Percentiles rank a stretch among this genome's conserved stretches.
Conservation (phyloP, 1,284 basidiomycete genomes). For the Mycena citricolor region DNA sequence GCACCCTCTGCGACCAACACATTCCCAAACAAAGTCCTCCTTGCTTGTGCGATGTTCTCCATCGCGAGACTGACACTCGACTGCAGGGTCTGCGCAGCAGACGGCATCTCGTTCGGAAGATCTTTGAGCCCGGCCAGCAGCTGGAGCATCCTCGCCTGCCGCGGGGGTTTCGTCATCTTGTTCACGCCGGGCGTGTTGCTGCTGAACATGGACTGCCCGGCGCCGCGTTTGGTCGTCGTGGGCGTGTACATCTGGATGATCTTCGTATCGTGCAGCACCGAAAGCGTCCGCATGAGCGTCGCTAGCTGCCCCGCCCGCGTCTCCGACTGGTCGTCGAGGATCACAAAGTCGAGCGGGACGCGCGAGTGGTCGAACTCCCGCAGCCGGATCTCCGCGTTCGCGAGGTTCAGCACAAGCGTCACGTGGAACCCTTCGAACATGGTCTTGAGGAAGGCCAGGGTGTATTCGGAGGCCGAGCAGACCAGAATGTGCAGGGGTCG, state of each 20-base stretch:
- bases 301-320: conserved; percentile 52
- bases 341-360: conserved; percentile 55
- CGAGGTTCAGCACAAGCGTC: conserved; percentile 40
- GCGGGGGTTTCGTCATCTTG: conserved; percentile 69
- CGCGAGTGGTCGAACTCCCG: conserved; percentile 33
- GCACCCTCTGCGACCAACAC: conserved; percentile 69
- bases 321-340: conserved; percentile 67
- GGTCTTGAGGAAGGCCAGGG: conserved; percentile 51
- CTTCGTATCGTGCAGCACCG: conserved; percentile 52
- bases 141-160: conserved; percentile 58
- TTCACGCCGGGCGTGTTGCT: conserved; percentile 55
- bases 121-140: conserved; percentile 60
- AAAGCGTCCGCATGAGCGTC: conserved; percentile 43
- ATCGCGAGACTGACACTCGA: conserved; percentile 41
- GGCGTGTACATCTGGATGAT: conserved; percentile 71
- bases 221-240: conserved; percentile 49
- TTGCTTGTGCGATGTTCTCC: conserved; percentile 45
- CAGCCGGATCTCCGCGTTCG: conserved; percentile 46
- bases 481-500: conserved; percentile 52
- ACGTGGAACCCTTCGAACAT: conserved; percentile 59
- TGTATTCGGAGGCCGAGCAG: conserved; percentile 57
- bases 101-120: conserved; percentile 44
- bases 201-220: conserved; percentile 49
- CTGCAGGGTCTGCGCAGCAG: conserved; percentile 33
- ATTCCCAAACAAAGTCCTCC: conserved; percentile 60